Conservation (phyloP, 768 basidiomycete genomes). For the Lactifluus piperatus region DNA sequence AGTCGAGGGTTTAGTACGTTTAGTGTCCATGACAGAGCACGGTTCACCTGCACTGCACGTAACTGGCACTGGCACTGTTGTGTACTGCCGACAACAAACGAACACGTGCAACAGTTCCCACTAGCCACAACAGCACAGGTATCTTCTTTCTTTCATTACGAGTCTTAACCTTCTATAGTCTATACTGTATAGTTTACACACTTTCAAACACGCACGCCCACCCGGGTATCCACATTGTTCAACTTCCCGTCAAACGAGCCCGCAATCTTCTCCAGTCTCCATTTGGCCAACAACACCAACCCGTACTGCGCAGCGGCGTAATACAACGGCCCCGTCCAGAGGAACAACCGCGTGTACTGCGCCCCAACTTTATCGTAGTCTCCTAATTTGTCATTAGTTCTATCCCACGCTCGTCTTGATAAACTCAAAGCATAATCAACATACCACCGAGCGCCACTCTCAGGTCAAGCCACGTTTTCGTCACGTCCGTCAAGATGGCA, state of each 20-base stretch:
- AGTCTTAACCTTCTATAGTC: too few relatives aligned
- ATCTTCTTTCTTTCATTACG: too few relatives aligned
- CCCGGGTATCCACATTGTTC: not conserved
- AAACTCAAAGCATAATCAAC: not conserved
- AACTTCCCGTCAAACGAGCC: conserved; percentile 18
- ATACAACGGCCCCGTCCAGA: conserved; percentile 19
- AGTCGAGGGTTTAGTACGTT: conserved; percentile 9
- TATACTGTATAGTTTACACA: too few relatives aligned
- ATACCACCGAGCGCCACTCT: conserved; percentile 26
- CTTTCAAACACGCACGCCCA: conserved; percentile 3
- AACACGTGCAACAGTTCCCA: too few relatives aligned
- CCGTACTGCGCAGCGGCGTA: conserved; percentile 16
- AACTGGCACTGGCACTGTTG: too few relatives aligned
- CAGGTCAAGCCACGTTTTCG: conserved; percentile 33
- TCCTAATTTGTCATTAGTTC: conserved; percentile 1
- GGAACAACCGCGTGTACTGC: conserved; percentile 19
- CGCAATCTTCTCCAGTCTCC: conserved; percentile 15
- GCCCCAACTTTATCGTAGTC: conserved; percentile 20
- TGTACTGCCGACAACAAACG: too few relatives aligned
- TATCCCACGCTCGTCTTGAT: not conserved
- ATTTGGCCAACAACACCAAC: not conserved
- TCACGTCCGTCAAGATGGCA: conserved; percentile 39
- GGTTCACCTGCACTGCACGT: too few relatives aligned
- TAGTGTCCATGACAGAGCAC: conserved; percentile 2
- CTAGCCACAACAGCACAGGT: too few relatives aligned